A percentile compares a stretch with the other conserved stretches of the same genome.
Conservation (phyloP, 345 rosid genomes). For the Rubroshorea leprosula region DNA sequence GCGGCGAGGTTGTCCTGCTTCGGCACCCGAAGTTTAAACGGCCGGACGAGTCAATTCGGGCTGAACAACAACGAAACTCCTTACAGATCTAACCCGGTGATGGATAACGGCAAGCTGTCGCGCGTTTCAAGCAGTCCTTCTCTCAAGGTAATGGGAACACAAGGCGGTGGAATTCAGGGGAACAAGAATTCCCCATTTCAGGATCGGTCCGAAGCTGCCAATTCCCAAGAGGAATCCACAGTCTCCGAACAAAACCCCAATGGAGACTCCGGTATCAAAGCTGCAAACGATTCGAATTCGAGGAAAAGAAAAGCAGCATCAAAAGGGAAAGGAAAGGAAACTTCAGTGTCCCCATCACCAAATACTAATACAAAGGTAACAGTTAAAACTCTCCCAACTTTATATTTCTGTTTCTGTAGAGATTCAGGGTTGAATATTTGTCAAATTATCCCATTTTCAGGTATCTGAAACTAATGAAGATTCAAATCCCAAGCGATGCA, state of each 20-base stretch:
- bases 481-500: constrained; percentile 37
- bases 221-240: constrained; percentile 50
- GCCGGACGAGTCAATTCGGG: constrained; percentile 29
- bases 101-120: constrained; percentile 33
- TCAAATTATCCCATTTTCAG: constrained; percentile 18
- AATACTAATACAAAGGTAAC: no score
- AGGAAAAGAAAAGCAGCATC: constrained; percentile 59
- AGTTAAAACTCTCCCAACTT: neutral
- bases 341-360: constrained; percentile 18
- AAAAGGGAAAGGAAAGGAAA: constrained; percentile 40
- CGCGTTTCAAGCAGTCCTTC: constrained; percentile 66
- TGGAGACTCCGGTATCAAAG: constrained; percentile 19
- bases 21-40: constrained; percentile 69
- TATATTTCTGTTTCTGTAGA: neutral
- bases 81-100: constrained; percentile 18
- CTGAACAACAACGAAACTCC: constrained; percentile 14
- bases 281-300: constrained; percentile 36
- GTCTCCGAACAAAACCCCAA: constrained; percentile 37
- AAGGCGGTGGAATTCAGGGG: constrained; percentile 15
- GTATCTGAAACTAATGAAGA: constrained; percentile 25
- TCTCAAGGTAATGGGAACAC: constrained; percentile 32
- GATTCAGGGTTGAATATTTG: no score
- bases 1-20: constrained; percentile 70
- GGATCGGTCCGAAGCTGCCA: constrained; percentile 34
- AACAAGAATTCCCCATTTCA: constrained; percentile 20